These are phyloP conservation scores for Tardiomyces blankii DNA, from an alignment of 1,139 yeast genomes.

Conservation along the genomic window DNA sequence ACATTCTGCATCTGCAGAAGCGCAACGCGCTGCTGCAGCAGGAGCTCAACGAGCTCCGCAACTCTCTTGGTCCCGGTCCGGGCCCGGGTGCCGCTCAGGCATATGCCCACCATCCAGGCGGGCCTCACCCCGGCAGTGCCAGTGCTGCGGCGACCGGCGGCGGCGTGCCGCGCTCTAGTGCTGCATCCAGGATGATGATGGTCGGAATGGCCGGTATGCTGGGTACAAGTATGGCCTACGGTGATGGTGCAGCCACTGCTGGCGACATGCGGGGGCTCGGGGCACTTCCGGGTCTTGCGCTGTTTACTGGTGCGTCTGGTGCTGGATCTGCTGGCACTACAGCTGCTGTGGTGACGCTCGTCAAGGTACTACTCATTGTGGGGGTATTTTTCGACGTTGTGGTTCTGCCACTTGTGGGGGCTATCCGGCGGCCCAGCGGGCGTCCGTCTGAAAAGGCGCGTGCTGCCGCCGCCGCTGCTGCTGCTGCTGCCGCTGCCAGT, in stretches of 20 bases:
- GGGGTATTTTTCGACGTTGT: neutral
- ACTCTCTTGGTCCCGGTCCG: slow-evolving; percentile 1
- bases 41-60: slow-evolving; percentile 40
- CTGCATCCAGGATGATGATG: slow-evolving; percentile 24
- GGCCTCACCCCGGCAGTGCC: neutral
- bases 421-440: slow-evolving; percentile 1
- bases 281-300: slow-evolving; percentile 16
- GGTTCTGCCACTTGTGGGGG: neutral
- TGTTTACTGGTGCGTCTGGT: slow-evolving; percentile 6
- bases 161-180: slow-evolving; percentile 2
- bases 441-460: neutral
- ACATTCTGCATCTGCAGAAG: slow-evolving; percentile 68
- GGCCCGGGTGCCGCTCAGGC: slow-evolving; percentile 2
- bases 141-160: neutral
- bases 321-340: neutral
- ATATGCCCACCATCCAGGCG: neutral
- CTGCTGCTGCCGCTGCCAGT: neutral
- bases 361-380: neutral
- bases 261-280: slow-evolving; percentile 21
- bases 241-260: slow-evolving; percentile 10
- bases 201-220: slow-evolving; percentile 30
- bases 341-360: slow-evolving; percentile 3
- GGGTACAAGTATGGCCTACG: slow-evolving; percentile 24
- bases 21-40: slow-evolving; percentile 47
- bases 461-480: neutral